Conservation (phyloP, 2,329 filamentous ascomycete genomes). For the Ceratocystis diversiconidia region DNA sequence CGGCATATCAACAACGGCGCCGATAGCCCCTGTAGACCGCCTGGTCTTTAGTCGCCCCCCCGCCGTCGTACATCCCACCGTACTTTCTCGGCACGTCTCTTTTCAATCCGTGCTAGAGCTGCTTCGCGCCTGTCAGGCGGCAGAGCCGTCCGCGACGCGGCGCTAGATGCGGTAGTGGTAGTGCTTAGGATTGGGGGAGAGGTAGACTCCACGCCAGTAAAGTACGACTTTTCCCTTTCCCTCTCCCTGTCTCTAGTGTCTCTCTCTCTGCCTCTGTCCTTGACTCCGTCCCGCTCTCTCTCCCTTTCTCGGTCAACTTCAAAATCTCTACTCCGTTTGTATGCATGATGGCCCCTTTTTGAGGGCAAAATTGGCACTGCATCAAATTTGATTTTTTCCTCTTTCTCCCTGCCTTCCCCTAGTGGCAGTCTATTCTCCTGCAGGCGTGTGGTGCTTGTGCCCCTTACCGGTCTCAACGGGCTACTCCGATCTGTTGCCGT, state of each 20-base stretch:
- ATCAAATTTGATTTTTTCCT: too few species aligned
- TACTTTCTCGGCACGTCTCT: conserved; percentile 38
- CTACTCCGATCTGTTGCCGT: conserved; percentile 12
- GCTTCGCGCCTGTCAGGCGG: conserved; percentile 39
- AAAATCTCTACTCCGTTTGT: not conserved
- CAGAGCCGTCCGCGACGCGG: conserved; percentile 25
- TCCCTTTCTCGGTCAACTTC: not conserved
- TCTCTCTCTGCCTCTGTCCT: not conserved
- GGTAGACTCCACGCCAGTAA: too few species aligned
- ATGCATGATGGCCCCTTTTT: not conserved
- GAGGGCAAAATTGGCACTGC: too few species aligned
- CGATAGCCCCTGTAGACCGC: too few species aligned
- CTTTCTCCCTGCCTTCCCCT: too few species aligned
- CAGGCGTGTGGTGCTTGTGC: not conserved
- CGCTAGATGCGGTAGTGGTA: not conserved
- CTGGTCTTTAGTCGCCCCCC: conserved; percentile 36
- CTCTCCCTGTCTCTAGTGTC: not conserved
- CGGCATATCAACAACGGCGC: too few species aligned
- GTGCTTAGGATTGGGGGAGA: not conserved
- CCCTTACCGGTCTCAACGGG: not conserved
- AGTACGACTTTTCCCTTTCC: not conserved
- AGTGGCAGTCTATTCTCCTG: not conserved
- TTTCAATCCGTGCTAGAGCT: conserved; percentile 40
- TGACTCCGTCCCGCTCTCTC: not conserved
- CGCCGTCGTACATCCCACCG: conserved; percentile 25